Percentiles rank a stretch among this genome's conserved stretches.
These are phyloP conservation scores for Eucalyptus tenuipes DNA, from an alignment of 345 rosid genomes.

Conservation along the genomic window DNA sequence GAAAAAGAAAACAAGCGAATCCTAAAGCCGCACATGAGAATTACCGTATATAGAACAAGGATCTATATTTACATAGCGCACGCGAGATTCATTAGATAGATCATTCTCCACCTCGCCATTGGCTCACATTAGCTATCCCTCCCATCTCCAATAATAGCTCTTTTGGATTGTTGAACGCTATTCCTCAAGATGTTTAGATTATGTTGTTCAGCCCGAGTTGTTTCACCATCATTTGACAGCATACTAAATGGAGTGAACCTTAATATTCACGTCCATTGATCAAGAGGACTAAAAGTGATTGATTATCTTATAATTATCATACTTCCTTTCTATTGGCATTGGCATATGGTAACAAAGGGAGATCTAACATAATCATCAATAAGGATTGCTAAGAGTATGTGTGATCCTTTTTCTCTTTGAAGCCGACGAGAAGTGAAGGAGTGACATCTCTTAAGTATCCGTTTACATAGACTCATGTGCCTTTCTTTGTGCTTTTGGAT, in stretches of 20 bases:
- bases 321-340: background rate
- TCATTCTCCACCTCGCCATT: background rate
- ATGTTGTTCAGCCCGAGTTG: background rate
- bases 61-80: background rate
- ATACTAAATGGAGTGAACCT: background rate
- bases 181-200: background rate
- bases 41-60: background rate
- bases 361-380: background rate
- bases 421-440: background rate
- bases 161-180: background rate
- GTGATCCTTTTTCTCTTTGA: background rate
- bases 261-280: background rate
- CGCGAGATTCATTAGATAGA: background rate
- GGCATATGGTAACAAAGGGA: background rate
- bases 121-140: background rate
- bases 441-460: background rate
- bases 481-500: background rate
- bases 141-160: background rate
- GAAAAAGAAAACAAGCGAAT: background rate
- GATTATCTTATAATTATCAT: background rate
- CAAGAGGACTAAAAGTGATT: background rate
- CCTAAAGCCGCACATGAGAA: background rate
- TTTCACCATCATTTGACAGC: background rate
- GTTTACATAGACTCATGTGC: background rate
- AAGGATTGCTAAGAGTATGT: background rate